Evolutionary conservation across 1,139 yeast genomes (phyloP), one percentile per base, ranked within the genome.

Genomic region (Saccharomyces hybrid): DNA sequence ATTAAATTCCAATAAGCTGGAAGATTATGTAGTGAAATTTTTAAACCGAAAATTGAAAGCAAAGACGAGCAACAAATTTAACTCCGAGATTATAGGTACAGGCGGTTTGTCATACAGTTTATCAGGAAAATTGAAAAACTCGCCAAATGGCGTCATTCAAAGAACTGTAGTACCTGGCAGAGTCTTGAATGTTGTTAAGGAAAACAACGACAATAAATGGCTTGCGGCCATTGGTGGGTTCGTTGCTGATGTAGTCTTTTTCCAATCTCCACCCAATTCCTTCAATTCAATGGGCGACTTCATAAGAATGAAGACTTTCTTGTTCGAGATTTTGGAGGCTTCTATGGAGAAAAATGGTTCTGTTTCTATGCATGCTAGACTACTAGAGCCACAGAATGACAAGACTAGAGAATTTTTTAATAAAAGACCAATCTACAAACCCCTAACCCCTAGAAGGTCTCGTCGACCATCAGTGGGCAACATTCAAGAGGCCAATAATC

Each of bases 211-310:
- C 20, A 59, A 60, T 28, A 69, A 66, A 49, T 74, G 78, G 56
- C 77, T 76, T 51, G 84, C 83, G 28, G 91, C 88, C 6, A 76
- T 85, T 60, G 95, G 87, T 64, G 96, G 96, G n/a, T 85, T 87
- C 60, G 76, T 84, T 47, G 83, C 71, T 2, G 61, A 73, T 66
- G 64, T 64, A 1, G 61, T 62, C 16, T 63, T 65, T 14, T 57
- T 62, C 20, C 61, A 62, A 53, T 58, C 63, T 16, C 44, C 44
- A 38, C 44, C 44, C n/a, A 38, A 20, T 38, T 38, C 44, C 25
- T 38, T 38, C 25, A 38, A 38, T 38, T 38, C 44, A 0, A 61
- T 59, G 61, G 69, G 69, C 49, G 68, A 64, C 54, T 66, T 65
- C 51, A 58, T 65, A 38, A 64, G 70, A 57, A 64, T 64, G 56